Percentiles rank a stretch among this genome's conserved stretches.
phyloP scores from a whole-genome alignment of 306 rosid species.

The Castanea crenata region DNA sequence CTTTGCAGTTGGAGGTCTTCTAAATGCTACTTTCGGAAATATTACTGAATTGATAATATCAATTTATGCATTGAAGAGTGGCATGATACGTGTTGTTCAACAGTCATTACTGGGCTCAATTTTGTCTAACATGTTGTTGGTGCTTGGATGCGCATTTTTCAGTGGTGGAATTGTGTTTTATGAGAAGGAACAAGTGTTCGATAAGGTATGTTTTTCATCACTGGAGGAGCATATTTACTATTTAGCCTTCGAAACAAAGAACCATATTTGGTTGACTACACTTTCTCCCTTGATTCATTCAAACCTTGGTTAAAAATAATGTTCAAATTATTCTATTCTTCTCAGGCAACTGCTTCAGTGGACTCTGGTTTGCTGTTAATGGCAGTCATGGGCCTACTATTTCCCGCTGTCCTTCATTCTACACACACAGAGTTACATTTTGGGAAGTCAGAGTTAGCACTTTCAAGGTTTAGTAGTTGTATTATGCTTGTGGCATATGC shows the following conservation, averaged over 20 bases:
- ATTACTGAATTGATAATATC: conserved; percentile 88
- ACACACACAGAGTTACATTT: conserved; percentile 59
- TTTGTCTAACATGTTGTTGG: conserved; percentile 84
- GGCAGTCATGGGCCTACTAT: conserved; percentile 70
- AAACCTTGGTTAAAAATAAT: not conserved
- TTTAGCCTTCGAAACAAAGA: not conserved
- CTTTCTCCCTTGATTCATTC: not conserved
- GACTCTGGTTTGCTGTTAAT: conserved; percentile 65
- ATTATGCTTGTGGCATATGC: conserved; percentile 74
- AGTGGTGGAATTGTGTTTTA: conserved; percentile 68
- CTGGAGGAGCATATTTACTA: not conserved
- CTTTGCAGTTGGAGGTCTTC: conserved; percentile 78
- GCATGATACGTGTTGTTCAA: conserved; percentile 79
- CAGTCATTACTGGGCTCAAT: conserved; percentile 83
- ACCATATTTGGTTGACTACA: not conserved
- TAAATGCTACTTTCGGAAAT: conserved; percentile 89
- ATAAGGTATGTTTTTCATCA: conserved; percentile 45
- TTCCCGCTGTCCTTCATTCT: conserved; percentile 66
- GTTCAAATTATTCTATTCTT: not conserved
- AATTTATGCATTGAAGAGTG: conserved; percentile 72
- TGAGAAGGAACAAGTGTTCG: conserved; percentile 59
- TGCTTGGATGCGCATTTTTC: conserved; percentile 90
- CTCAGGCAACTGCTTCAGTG: conserved; percentile 57
- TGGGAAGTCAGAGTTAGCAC: conserved; percentile 66
- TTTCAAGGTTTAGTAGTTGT: conserved; percentile 67